phyloP scores from a whole-genome alignment of 495 filamentous ascomycete genomes.

The Neurospora pannonica region DNA sequence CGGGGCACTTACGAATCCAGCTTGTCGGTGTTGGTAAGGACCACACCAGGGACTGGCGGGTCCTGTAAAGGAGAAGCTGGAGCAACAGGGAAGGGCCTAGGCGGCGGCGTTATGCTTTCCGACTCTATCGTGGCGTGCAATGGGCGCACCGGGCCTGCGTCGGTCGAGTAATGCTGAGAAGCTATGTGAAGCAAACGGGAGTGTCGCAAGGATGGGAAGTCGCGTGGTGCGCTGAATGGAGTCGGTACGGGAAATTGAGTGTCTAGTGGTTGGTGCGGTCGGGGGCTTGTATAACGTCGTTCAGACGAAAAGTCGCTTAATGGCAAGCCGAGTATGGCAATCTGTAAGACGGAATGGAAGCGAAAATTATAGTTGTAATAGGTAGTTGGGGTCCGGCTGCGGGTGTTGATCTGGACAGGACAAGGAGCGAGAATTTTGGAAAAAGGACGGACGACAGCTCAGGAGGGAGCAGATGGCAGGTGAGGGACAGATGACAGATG shows the following conservation, averaged over 20 bases:
- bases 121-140: background rate
- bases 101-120: background rate
- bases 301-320: background rate
- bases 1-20: slow-evolving; percentile 14
- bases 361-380: background rate
- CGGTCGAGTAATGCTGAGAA: background rate
- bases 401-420: background rate
- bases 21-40: slow-evolving; percentile 12
- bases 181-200: background rate
- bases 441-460: background rate
- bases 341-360: background rate
- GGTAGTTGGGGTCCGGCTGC: background rate
- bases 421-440: background rate
- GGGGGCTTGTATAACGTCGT: background rate
- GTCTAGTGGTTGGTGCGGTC: background rate
- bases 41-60: slow-evolving; percentile 26
- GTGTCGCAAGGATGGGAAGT: background rate
- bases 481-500: background rate
- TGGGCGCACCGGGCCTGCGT: background rate
- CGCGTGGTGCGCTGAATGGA: background rate
- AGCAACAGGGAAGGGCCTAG: background rate
- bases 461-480: background rate
- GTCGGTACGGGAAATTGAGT: background rate
- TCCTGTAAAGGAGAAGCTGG: slow-evolving; percentile 12
- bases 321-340: background rate